phyloP scores from a whole-genome alignment of 345 rosid species.

The Salix viminalis region DNA sequence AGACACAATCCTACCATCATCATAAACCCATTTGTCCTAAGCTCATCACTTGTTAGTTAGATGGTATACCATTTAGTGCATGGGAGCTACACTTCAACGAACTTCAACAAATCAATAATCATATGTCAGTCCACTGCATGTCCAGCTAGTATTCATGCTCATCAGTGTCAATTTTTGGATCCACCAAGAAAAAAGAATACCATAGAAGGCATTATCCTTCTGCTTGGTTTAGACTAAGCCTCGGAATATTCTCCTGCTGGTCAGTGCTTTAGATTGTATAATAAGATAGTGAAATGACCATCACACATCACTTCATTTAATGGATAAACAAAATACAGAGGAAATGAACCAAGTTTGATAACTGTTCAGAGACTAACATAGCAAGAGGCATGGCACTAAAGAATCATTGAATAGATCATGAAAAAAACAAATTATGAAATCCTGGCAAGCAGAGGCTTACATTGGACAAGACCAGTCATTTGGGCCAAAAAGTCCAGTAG shows the following conservation, averaged over 20 bases:
- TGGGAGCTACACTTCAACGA: background rate
- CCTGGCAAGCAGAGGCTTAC: constrained; percentile 49
- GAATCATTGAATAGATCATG: background rate
- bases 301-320: background rate
- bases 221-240: background rate
- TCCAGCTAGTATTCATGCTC: background rate
- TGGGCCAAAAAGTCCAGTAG: constrained; percentile 92
- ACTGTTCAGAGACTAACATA: background rate
- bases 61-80: background rate
- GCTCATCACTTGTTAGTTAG: background rate
- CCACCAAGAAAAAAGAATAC: background rate
- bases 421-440: background rate
- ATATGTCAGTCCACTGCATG: background rate
- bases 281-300: background rate
- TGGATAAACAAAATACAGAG: background rate
- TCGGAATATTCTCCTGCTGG: background rate
- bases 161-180: background rate
- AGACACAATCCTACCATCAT: background rate
- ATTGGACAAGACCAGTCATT: constrained; percentile 99
- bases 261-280: background rate
- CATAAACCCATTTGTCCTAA: background rate
- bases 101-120: background rate
- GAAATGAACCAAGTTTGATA: background rate
- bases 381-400: background rate
- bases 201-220: background rate